Percentiles rank a stretch among this genome's conserved stretches.
Evolutionary conservation across 768 basidiomycete genomes (phyloP).

Genomic region (Lentinula sp.): DNA sequence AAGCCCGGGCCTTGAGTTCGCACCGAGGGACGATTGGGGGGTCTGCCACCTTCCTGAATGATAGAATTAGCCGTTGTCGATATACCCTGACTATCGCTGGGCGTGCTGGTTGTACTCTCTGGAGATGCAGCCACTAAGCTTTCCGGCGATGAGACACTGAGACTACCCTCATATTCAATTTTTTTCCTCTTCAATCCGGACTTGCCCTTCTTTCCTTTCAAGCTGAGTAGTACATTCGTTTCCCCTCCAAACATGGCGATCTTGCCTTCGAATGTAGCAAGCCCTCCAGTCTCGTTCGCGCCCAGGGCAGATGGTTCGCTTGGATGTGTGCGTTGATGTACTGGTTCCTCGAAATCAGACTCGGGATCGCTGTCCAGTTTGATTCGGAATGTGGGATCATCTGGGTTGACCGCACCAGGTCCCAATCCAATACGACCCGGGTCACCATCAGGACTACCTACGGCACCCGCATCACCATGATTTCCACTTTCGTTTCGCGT

Average conservation of each 20-base stretch:
- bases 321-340: background rate
- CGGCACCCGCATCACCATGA: background rate
- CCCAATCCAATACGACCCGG: background rate
- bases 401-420: background rate
- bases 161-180: background rate
- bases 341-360: background rate
- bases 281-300: background rate
- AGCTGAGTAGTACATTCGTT: background rate
- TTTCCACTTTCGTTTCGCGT: background rate
- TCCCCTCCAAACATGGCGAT: slow-evolving; percentile 3
- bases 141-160: background rate
- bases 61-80: background rate
- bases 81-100: background rate
- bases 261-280: background rate
- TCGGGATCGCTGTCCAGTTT: background rate
- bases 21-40: background rate
- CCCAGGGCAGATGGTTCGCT: background rate
- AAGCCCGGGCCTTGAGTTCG: background rate
- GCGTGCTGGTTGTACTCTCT: background rate
- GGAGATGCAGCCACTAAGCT: background rate
- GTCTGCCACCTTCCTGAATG: background rate
- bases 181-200: background rate
- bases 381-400: background rate
- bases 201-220: background rate
- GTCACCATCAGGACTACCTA: background rate